A percentile compares a stretch with the other conserved stretches of the same genome.
Conservation (phyloP, 179 eudicot genomes). For the Actinidia arguta region DNA sequence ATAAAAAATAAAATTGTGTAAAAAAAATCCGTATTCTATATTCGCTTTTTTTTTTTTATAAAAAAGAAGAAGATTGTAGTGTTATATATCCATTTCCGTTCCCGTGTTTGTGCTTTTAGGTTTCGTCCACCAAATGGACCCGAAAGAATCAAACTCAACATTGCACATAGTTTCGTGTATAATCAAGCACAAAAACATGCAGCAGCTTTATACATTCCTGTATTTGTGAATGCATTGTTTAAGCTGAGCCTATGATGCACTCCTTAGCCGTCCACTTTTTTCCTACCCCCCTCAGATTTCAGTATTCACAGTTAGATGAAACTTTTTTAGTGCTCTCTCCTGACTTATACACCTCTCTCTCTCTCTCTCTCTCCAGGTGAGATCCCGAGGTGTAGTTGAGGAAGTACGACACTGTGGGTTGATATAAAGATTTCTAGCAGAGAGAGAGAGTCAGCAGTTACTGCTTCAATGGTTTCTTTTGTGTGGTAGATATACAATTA, state of each 20-base stretch:
- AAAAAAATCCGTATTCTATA: no score
- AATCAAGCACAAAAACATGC: conserved; percentile 12
- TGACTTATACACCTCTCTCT: conserved; percentile 3
- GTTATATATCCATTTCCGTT: no score
- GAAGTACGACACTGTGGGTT: conserved; percentile 19
- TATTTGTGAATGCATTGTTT: background rate
- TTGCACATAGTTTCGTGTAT: background rate
- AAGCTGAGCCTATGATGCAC: conserved; percentile 27
- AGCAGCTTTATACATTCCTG: conserved; percentile 42
- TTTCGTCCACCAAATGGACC: no score
- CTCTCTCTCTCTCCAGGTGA: background rate
- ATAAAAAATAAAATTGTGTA: no score
- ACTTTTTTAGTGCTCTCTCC: conserved; percentile 16
- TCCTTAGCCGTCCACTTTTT: conserved; percentile 35
- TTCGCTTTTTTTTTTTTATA: no score
- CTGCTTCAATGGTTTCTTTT: conserved; percentile 30
- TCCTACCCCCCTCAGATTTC: conserved; percentile 1
- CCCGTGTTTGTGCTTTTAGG: no score
- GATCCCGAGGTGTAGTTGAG: conserved; percentile 16
- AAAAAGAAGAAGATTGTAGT: no score
- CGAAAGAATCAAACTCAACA: no score
- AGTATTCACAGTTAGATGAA: conserved; percentile 11
- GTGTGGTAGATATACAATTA: no score
- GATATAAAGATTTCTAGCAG: conserved; percentile 9
- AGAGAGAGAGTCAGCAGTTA: conserved; percentile 23